Conservation (phyloP, 1,139 yeast genomes). For the Candida sanyaensis region DNA sequence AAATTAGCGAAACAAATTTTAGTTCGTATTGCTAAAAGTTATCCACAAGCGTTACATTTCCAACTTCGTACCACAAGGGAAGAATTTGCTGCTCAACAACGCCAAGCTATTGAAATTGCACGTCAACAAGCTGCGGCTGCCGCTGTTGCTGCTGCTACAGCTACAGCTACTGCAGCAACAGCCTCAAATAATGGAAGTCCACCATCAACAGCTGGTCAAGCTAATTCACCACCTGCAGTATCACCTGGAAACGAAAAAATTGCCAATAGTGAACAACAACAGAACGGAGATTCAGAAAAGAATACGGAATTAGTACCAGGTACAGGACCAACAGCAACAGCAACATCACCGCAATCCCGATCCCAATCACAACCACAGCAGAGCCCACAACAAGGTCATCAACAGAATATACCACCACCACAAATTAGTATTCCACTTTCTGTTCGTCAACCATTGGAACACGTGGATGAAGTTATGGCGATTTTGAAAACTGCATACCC, state of each 20-base stretch:
- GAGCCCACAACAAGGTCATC: slow-evolving; percentile 4
- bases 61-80: slow-evolving; percentile 94
- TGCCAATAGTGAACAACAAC: slow-evolving; percentile 3
- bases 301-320: neutral
- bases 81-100: slow-evolving; percentile 84
- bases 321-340: slow-evolving; percentile 11
- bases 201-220: slow-evolving; percentile 7
- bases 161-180: slow-evolving; percentile 11
- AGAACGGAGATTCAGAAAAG: neutral
- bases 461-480: slow-evolving; percentile 93
- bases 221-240: slow-evolving; percentile 4
- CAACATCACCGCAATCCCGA: slow-evolving; percentile 16
- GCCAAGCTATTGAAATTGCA: slow-evolving; percentile 65
- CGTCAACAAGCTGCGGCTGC: slow-evolving; percentile 23
- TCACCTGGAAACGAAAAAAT: slow-evolving; percentile 4
- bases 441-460: slow-evolving; percentile 82
- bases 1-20: slow-evolving; percentile 82
- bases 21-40: slow-evolving; percentile 90
- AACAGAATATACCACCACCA: neutral
- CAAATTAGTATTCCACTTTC: slow-evolving; percentile 15
- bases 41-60: slow-evolving; percentile 97
- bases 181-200: neutral
- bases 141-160: slow-evolving; percentile 25
- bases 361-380: slow-evolving; percentile 15
- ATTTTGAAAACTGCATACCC: slow-evolving; percentile 97